Evolutionary conservation across 495 filamentous ascomycete species (phyloP), one percentile per base, ranked within the genome.

Genomic region (Endocarpon pusillum): DNA sequence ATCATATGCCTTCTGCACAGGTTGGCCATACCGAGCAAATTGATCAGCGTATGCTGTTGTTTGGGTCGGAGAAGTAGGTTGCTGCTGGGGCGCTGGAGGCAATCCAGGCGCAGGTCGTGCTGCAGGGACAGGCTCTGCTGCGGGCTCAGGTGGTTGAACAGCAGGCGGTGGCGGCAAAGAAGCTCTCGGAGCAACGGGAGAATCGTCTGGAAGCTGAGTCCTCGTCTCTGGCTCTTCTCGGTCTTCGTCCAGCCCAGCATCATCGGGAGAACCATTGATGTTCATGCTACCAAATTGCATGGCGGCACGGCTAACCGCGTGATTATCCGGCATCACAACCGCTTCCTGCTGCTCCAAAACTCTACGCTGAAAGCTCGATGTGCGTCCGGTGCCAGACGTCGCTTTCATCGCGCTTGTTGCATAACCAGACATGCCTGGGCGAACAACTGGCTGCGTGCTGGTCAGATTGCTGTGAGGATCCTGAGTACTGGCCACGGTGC

Each of bases 281-380:
- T 79, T 87, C 68, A 99, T 81, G 49, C 82, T 91, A 33, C 89
- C 89, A 54, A 99, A 99, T 50, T 96, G 91, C 26, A 99, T 83
- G n/a, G 84, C 78, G 32, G 86, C 70, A 34, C 83, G 75, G 50
- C 94, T 85, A 6, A 97, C 81, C 24, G 84, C 85, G 45, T 92
- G 85, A 55, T 94, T 94, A n/a, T 83, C 84, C 20, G 89, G 89
- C 89, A 99, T 96, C 33, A 94, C 81, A 22, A 99, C 89, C 12
- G 86, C 82, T 53, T 99, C 91, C 48, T 87, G 85, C 47, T 99
- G 89, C 41, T 94, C 85, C 45, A 91, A 66, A 26, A 93, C 67
- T 41, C 81, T 75, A 19, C 86, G 74, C 49, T 86, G 74, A 47
- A 75, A 80, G 44, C 75, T 81, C 20, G 83, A 67, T 19, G 75